Evolutionary conservation across 208 protist genomes (phyloP), one percentile per base, ranked within the genome.

Genomic region (Wallacemonas sp.): DNA sequence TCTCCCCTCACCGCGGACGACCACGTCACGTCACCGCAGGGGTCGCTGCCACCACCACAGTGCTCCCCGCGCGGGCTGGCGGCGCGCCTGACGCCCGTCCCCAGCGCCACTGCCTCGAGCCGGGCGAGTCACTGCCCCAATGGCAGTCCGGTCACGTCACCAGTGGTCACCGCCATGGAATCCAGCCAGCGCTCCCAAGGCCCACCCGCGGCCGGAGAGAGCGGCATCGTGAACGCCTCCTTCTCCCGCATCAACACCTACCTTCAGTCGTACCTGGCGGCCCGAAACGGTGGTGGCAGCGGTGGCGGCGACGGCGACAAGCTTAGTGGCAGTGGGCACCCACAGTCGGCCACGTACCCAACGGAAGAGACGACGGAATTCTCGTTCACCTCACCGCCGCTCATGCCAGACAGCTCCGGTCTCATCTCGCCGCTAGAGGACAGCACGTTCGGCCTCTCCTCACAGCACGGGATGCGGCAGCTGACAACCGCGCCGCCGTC

Each of bases 161-260:
- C n/a, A n/a, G n/a, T n/a, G n/a, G n/a, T n/a, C n/a, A n/a, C n/a
- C n/a, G n/a, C n/a, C n/a, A n/a, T 59, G 17, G 33, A 38, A n/a
- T 59, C 53, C 0, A 59, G 45, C 26, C 45, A 32, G 45, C 45
- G 45, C 45, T 53, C 45, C n/a, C 45, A 53, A 19, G 45, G 45
- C 3, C 19, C 45, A 19, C 24, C 45, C n/a, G n/a, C n/a, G n/a
- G n/a, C n/a, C n/a, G n/a, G n/a, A 12, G 45, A 32, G 45, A 4
- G 9, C 5, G 45, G 45, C 39, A 6, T 45, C 17, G 39, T 45
- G 10, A 33, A 53, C n/a, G 19, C 4, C 24, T 53, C 45, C 45
- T 33, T 53, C 45, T 53, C 45, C 10, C 45, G 45, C 6, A 0
- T 53, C 26, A 53, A 53, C 45, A 53, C 5, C 17, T 30, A 32